phyloP scores from a whole-genome alignment of 2,329 filamentous ascomycete species.

The Onygenales sp. region DNA sequence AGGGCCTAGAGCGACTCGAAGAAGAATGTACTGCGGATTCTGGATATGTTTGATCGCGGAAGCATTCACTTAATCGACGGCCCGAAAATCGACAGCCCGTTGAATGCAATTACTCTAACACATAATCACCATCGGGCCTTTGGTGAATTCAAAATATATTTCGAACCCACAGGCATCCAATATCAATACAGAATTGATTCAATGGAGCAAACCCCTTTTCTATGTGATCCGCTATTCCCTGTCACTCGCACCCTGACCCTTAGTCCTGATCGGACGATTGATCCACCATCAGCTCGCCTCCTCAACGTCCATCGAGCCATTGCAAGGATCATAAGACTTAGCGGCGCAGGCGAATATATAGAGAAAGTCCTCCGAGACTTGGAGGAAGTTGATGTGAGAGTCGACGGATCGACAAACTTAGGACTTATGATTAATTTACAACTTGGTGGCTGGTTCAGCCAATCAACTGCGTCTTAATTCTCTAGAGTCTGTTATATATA shows the following conservation, averaged over 20 bases:
- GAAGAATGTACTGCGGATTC: conserved; percentile 10
- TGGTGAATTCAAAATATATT: conserved; percentile 15
- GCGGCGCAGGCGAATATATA: conserved; percentile 23
- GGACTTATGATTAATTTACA: not conserved
- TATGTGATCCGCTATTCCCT: conserved; percentile 14
- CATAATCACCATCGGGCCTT: conserved; percentile 11
- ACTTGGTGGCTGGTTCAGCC: not conserved
- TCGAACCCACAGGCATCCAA: conserved; percentile 8
- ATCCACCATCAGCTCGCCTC: conserved; percentile 21
- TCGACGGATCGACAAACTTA: conserved; percentile 6
- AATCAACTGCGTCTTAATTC: too few relatives aligned
- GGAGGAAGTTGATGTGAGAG: conserved; percentile 1
- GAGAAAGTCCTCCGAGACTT: conserved; percentile 19
- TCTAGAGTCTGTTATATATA: too few relatives aligned
- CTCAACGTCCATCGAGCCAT: conserved; percentile 19
- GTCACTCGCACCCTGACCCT: conserved; percentile 16
- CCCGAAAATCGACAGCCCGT: conserved; percentile 13
- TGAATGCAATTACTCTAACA: conserved; percentile 15
- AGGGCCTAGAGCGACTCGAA: conserved; percentile 5
- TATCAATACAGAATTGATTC: conserved; percentile 16
- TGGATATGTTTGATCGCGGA: conserved; percentile 14
- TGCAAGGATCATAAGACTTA: conserved; percentile 18
- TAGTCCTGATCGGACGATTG: conserved; percentile 21
- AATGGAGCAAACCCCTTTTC: conserved; percentile 9
- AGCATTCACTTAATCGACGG: conserved; percentile 10